phyloP scores from a whole-genome alignment of 75 land plant genomes.

The Isoetes taiwanensis region DNA sequence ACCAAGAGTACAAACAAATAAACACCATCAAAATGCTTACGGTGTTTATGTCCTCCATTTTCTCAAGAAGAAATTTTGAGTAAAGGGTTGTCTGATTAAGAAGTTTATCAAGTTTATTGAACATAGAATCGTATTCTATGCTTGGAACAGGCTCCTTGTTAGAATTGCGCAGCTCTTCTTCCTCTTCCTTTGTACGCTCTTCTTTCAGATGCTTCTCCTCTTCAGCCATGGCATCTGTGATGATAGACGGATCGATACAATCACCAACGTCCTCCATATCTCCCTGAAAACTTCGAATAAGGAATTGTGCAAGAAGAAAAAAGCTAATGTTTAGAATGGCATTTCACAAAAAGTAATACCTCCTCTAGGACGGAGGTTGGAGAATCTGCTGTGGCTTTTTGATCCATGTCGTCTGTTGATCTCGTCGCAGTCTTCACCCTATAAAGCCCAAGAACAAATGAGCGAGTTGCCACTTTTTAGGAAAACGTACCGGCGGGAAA shows the following conservation, averaged over 20 bases:
- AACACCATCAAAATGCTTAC: slow-evolving; percentile 15
- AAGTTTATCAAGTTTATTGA: slow-evolving; percentile 71
- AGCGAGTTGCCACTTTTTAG: too few relatives aligned
- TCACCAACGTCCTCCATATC: not conserved
- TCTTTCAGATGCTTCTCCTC: slow-evolving; percentile 50
- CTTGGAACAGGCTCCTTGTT: slow-evolving; percentile 1
- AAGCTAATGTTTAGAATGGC: not conserved
- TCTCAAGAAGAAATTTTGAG: slow-evolving; percentile 72
- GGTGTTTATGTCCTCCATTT: slow-evolving; percentile 68
- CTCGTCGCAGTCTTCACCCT: too few relatives aligned
- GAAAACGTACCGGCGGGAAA: too few relatives aligned
- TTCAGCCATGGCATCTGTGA: slow-evolving; percentile 41
- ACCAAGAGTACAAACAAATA: not conserved
- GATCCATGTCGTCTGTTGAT: too few relatives aligned
- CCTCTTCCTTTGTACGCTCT: slow-evolving; percentile 39
- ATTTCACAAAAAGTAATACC: slow-evolving; percentile 22
- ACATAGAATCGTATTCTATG: slow-evolving; percentile 21
- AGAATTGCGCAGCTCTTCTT: slow-evolving; percentile 1
- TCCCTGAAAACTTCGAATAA: not conserved
- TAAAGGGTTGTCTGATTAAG: slow-evolving; percentile 70
- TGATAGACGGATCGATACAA: slow-evolving; percentile 3
- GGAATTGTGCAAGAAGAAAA: not conserved
- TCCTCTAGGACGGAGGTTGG: slow-evolving; percentile 70
- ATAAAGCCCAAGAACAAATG: too few relatives aligned
- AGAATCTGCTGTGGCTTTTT: slow-evolving; percentile 35